Evolutionary conservation across 176 grass and related monocot genomes (phyloP).

Genomic region (Zoysia japonica): DNA sequence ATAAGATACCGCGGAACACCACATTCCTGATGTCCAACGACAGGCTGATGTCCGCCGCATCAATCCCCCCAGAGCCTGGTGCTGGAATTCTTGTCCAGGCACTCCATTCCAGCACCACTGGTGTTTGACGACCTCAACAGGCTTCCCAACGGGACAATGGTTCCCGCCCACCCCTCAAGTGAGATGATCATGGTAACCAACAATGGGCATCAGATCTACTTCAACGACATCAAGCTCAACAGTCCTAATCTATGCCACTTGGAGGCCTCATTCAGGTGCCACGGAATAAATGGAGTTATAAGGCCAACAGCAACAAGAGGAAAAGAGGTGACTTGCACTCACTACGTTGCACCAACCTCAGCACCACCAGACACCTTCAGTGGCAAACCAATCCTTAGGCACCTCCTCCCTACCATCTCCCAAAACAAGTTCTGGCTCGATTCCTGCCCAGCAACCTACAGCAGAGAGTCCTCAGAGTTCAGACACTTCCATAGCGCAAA

Average conservation of each 20-base stretch:
- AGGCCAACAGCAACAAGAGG: constrained; percentile 20
- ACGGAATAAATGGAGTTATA: constrained; percentile 56
- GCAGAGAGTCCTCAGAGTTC: constrained; percentile 44
- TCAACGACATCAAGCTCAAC: constrained; percentile 54
- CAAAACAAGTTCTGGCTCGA: constrained; percentile 29
- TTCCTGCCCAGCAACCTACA: constrained; percentile 37
- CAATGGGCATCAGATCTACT: constrained; percentile 43
- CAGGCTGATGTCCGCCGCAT: constrained; percentile 45
- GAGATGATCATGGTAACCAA: constrained; percentile 49
- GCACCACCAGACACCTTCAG: constrained; percentile 23
- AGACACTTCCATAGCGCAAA: constrained; percentile 7
- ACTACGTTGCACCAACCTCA: constrained; percentile 23
- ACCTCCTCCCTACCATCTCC: constrained; percentile 41
- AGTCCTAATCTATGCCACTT: constrained; percentile 43
- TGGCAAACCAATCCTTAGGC: constrained; percentile 34
- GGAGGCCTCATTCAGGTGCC: constrained; percentile 48
- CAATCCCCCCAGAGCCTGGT: constrained; percentile 45
- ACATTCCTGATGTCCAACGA: constrained; percentile 64
- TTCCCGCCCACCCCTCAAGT: constrained; percentile 41
- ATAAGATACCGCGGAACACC: constrained; percentile 47
- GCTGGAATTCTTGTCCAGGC: constrained; percentile 45
- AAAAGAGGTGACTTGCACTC: constrained; percentile 20
- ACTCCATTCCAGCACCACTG: constrained; percentile 47
- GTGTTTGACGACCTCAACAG: constrained; percentile 44
- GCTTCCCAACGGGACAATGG: constrained; percentile 56